Base-by-base conservation (phyloP, 768 basidiomycete genomes). In the Amanita molliuscula region DNA sequence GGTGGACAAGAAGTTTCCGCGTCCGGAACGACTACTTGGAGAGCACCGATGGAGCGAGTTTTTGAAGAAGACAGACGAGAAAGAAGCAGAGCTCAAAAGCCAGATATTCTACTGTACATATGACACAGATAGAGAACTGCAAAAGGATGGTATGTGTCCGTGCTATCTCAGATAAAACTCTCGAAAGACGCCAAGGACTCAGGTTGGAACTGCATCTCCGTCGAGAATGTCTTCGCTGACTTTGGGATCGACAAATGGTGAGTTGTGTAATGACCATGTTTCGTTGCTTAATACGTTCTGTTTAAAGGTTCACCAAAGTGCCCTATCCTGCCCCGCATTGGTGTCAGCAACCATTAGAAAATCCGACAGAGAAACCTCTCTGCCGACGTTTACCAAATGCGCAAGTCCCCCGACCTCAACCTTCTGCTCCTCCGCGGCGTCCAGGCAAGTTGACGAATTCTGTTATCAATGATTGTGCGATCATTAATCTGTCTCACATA, bases 21-120 rank as follows among this genome's bases (percentile, higher is more conserved):
- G 67, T 37, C 63, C 66, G 15, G 61, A 67, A 18, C 58, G 58
- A 10, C 54, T 79, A 11, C 61, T 79, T 1, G 77, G 77, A 47
- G 75, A 76, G 54, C 77, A 79, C 53, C 64, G 65, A n/a, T 78
- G 76, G 76, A 49, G 48, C n/a, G 66, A 74, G 26, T 70, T 78
- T 48, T 59, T 79, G 10, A 65, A 59, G 53, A 63, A 67, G 5
- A 70, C 74, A 1, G 59, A 46, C 4, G 52, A 53, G 0, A 68
- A 74, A 26, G 74, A 77, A 55, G 55, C 56, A 13, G 61, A 59
- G 0, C 58, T 66, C 23, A 62, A 66, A 7, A 66, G 67, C 8
- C 61, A 67, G 59, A 65, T 77, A 13, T 79, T 70, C 46, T 70
- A 73, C 38, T 67, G 64, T 37, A 58, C 68, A 9, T 75, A 76